These are phyloP conservation scores for Diaporthe helianthi DNA, from an alignment of 2,329 filamentous ascomycete genomes.

Conservation along the genomic window DNA sequence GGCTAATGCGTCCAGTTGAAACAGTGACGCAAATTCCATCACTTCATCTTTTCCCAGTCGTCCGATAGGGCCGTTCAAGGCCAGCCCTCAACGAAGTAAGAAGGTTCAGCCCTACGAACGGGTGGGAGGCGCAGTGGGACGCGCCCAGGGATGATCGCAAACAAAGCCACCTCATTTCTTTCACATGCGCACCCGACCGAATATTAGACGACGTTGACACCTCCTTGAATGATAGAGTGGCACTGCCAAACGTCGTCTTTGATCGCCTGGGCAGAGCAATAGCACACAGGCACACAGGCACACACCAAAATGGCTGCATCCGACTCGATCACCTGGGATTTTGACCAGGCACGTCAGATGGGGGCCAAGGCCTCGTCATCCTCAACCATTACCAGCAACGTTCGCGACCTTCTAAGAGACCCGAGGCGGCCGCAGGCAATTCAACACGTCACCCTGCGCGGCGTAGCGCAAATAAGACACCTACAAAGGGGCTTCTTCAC, in stretches of 20 bases:
- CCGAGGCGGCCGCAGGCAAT: neutral
- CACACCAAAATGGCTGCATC: neutral
- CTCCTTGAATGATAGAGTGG: neutral
- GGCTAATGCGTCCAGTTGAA: neutral
- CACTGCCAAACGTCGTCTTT: neutral
- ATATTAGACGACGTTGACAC: neutral
- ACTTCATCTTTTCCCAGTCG: no score
- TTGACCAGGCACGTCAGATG: neutral
- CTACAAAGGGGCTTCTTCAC: neutral
- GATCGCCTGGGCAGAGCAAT: no score
- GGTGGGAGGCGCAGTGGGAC: neutral
- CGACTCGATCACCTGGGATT: neutral
- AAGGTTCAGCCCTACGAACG: neutral
- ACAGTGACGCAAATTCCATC: no score
- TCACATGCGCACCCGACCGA: neutral
- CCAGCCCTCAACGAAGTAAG: neutral
- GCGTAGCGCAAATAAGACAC: neutral
- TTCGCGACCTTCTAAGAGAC: neutral
- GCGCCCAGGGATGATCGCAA: neutral
- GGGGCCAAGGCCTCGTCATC: neutral
- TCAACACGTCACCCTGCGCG: neutral
- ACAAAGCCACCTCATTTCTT: neutral
- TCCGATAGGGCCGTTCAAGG: no score
- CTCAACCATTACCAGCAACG: neutral
- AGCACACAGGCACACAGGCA: neutral